phyloP scores from a whole-genome alignment of 371 early-diverging fungal species.

The Syncephalastrum racemosum region DNA sequence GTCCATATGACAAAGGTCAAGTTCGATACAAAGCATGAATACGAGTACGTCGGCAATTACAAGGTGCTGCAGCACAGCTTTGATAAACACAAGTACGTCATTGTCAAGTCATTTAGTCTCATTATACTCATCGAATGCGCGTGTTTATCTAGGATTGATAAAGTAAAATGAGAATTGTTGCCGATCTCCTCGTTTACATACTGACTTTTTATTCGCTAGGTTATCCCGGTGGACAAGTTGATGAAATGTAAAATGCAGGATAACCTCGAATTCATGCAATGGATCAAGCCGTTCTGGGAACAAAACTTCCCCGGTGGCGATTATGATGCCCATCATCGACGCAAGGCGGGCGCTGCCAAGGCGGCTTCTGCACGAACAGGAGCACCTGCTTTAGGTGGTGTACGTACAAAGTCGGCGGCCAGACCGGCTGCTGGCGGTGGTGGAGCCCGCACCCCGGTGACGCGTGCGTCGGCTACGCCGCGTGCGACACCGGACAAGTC shows the following conservation, averaged over 20 bases:
- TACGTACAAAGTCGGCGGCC: not conserved
- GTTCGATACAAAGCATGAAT: constrained; percentile 88
- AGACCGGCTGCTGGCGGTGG: constrained; percentile 7
- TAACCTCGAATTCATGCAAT: constrained; percentile 94
- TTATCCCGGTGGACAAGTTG: constrained; percentile 82
- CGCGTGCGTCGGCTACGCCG: constrained; percentile 9
- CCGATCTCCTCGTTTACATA: not conserved
- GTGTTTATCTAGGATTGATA: constrained; percentile 16
- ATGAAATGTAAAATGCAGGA: constrained; percentile 94
- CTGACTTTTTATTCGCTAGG: constrained; percentile 25
- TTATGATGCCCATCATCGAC: constrained; percentile 80
- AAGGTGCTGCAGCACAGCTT: constrained; percentile 86
- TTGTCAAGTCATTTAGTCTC: no score
- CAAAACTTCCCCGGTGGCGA: constrained; percentile 73
- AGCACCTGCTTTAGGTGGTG: constrained; percentile 9
- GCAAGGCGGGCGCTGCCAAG: constrained; percentile 51
- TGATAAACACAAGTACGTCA: constrained; percentile 70
- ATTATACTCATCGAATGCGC: no score
- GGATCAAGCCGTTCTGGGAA: constrained; percentile 91
- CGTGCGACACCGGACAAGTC: constrained; percentile 21
- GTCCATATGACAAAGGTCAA: constrained; percentile 84
- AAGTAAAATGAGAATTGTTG: constrained; percentile 7
- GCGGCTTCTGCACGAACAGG: constrained; percentile 18
- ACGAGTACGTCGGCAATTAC: constrained; percentile 89
- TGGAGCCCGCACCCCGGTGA: constrained; percentile 6